Conservation (phyloP, 208 protist genomes). For the Naegleria gruberi region DNA sequence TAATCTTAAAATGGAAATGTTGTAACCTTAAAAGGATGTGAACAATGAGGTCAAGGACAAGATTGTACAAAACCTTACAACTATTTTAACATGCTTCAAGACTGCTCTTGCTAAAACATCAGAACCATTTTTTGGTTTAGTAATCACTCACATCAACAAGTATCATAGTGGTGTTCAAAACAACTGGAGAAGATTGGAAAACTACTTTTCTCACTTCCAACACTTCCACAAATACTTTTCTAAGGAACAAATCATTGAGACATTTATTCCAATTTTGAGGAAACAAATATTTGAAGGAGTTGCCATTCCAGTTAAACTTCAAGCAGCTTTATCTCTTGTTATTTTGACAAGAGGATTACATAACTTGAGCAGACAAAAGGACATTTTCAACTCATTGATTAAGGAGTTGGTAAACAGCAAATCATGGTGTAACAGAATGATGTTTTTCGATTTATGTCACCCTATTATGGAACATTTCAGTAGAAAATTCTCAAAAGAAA, state of each 20-base stretch:
- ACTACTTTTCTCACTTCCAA: neutral
- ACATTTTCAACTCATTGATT: neutral
- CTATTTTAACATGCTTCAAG: neutral
- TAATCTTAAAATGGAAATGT: neutral
- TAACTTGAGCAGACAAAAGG: neutral
- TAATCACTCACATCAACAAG: neutral
- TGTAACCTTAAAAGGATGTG: neutral
- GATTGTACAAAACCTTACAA: neutral
- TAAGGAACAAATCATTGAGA: neutral
- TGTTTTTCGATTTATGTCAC: neutral
- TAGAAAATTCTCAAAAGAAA: neutral
- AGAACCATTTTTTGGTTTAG: neutral
- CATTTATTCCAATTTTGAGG: neutral
- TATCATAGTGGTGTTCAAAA: neutral
- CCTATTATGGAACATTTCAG: neutral
- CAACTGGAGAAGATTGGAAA: conserved; percentile 1
- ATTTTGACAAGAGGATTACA: neutral
- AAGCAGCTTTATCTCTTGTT: neutral
- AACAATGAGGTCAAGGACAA: neutral
- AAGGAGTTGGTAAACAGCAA: neutral
- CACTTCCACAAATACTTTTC: neutral
- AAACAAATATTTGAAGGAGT: neutral
- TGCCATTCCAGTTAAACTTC: neutral
- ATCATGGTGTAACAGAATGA: neutral
- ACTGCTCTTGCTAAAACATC: neutral